Evolutionary conservation across 345 rosid species (phyloP), one percentile per base, ranked within the genome.

Genomic region (Eucalyptus lansdowneana): DNA sequence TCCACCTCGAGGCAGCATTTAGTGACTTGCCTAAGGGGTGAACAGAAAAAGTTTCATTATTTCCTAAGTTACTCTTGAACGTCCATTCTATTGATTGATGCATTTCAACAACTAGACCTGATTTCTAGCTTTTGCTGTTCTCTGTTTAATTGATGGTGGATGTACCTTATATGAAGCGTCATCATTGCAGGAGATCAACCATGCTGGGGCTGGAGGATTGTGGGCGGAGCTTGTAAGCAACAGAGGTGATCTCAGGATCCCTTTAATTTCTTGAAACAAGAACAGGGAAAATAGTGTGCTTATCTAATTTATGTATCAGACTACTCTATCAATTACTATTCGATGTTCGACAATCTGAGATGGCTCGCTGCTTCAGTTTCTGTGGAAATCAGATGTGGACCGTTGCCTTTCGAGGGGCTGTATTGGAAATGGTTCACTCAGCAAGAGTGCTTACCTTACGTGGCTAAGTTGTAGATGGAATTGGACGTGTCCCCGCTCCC

Each of bases 141-240:
- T 25, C 9, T 16, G 40, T 67, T 60, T 44, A 37, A 10, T 22
- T 58, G 17, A 51, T 50, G 83, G 40, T 58, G 89, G 21, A 45
- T 67, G 50, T 87, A 17, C 87, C 87, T 87, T 58, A 27, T 50
- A 34, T 53, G 24, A 58, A 88, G 50, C 88, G 14, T 34, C 83
- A 88, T 90, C 88, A 86, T 89, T 90, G 88, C 96, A 98, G 99
- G 99, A 98, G 94, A 98, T 98, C 90, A 97, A 96, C 92, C 99
- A 95, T 93, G 99, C 99, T 50, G 99, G 99, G 89, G 95, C 99
- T 42, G 99, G 99, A 93, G 99, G 99, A 69, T 89, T 97, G 91
- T 98, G 98, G 99, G 97, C 95, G 14, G 99, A 97, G 90, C 99
- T 98, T 90, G 98, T 98, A 72, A 94, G 93, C 94, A 98, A 97